Percentiles rank a stretch among this genome's conserved stretches.
phyloP scores from a whole-genome alignment of 2,329 filamentous ascomycete species.

The Celoporthe dispersa region DNA sequence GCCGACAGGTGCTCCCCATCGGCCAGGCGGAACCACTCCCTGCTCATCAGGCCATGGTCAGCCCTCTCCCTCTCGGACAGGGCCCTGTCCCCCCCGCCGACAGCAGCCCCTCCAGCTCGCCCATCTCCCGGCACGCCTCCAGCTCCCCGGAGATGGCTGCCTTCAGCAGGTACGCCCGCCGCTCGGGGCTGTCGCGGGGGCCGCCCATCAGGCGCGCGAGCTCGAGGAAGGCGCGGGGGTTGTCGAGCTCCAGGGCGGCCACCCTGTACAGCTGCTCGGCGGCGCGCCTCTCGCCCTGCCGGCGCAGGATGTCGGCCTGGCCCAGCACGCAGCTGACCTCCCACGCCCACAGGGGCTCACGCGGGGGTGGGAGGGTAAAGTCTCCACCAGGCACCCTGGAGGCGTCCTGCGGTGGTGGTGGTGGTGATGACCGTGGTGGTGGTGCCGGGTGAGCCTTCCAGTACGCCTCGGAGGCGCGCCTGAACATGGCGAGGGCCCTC shows the following conservation, averaged over 20 bases:
- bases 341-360: slow-evolving; percentile 42
- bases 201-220: slow-evolving; percentile 36
- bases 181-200: slow-evolving; percentile 33
- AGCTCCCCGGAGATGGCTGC: slow-evolving; percentile 39
- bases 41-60: slow-evolving; percentile 32
- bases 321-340: slow-evolving; percentile 39
- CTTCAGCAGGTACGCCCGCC: slow-evolving; percentile 36
- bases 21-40: slow-evolving; percentile 36
- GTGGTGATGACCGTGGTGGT: neutral
- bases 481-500: slow-evolving; percentile 36
- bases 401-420: neutral
- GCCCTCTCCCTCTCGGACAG: slow-evolving; percentile 27
- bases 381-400: neutral
- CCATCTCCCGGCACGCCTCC: slow-evolving; percentile 38
- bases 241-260: slow-evolving; percentile 40
- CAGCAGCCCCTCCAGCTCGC: slow-evolving; percentile 28
- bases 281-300: slow-evolving; percentile 29
- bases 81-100: slow-evolving; percentile 24
- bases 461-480: slow-evolving; percentile 20
- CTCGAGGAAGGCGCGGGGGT: slow-evolving; percentile 34
- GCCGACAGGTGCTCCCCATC: slow-evolving; percentile 17
- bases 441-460: neutral
- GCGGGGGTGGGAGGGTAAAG: neutral
- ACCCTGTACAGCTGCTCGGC: slow-evolving; percentile 33
- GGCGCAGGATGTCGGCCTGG: slow-evolving; percentile 36